A percentile compares a stretch with the other conserved stretches of the same genome.
phyloP scores from a whole-genome alignment of 2,329 filamentous ascomycete genomes.

The Penicillium sp. region DNA sequence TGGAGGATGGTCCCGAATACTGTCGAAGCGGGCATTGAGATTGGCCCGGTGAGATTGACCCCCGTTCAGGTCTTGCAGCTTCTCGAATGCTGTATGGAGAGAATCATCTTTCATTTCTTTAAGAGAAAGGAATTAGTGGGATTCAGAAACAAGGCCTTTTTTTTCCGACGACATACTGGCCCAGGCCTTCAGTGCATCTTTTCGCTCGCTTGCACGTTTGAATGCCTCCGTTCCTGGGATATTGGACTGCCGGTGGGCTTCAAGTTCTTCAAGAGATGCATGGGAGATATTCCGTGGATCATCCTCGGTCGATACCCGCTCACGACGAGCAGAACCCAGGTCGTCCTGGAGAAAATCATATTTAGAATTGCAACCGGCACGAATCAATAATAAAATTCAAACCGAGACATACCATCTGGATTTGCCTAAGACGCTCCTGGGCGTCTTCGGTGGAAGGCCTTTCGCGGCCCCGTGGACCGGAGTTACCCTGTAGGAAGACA shows the following conservation, averaged over 20 bases:
- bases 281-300: constrained; percentile 8
- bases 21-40: constrained; percentile 15
- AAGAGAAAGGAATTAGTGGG: constrained; percentile 5
- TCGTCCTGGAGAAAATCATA: constrained; percentile 28
- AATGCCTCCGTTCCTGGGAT: constrained; percentile 25
- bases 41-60: constrained; percentile 39
- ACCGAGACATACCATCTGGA: constrained; percentile 28
- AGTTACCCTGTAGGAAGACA: background rate
- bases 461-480: background rate
- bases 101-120: background rate
- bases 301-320: constrained; percentile 35
- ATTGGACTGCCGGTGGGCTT: constrained; percentile 29
- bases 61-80: constrained; percentile 31
- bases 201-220: background rate
- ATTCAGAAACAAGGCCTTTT: background rate
- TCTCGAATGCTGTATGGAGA: constrained; percentile 30
- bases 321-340: constrained; percentile 35
- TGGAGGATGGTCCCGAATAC: background rate
- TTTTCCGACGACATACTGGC: constrained; percentile 26
- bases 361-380: background rate
- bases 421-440: background rate
- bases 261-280: constrained; percentile 24
- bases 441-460: background rate
- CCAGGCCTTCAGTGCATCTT: constrained; percentile 27
- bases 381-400: background rate